Evolutionary conservation across 2,329 filamentous ascomycete genomes (phyloP).

Genomic region (Cladophialophora yegresii): DNA sequence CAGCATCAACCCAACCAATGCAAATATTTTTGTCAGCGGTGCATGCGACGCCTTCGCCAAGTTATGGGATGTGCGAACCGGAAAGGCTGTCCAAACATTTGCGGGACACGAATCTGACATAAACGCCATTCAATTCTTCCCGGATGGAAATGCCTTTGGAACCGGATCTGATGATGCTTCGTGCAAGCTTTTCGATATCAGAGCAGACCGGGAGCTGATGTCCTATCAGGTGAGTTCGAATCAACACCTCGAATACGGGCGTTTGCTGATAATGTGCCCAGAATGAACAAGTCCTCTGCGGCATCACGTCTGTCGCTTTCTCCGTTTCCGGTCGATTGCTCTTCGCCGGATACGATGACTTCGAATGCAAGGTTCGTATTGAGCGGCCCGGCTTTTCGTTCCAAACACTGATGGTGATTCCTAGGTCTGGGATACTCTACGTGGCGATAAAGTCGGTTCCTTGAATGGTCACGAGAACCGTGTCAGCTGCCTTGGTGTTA

Average conservation of each 20-base stretch:
- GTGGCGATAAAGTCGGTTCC: slow-evolving; percentile 94
- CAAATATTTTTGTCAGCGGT: slow-evolving; percentile 99
- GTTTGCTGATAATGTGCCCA: slow-evolving; percentile 44
- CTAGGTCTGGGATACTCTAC: slow-evolving; percentile 95
- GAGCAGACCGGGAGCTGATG: slow-evolving; percentile 80
- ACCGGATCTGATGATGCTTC: slow-evolving; percentile 97
- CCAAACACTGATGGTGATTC: slow-evolving; percentile 36
- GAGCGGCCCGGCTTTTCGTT: neutral
- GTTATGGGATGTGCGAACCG: slow-evolving; percentile 96
- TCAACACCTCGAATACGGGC: neutral
- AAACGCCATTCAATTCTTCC: slow-evolving; percentile 99
- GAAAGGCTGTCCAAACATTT: slow-evolving; percentile 98
- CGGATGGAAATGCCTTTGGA: slow-evolving; percentile 96
- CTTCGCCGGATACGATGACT: slow-evolving; percentile 98
- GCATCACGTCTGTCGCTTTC: slow-evolving; percentile 96
- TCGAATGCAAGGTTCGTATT: slow-evolving; percentile 91
- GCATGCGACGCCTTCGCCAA: slow-evolving; percentile 98
- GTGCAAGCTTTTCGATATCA: slow-evolving; percentile 95
- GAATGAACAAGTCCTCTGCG: slow-evolving; percentile 96
- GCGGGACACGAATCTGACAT: slow-evolving; percentile 98
- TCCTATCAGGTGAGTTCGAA: slow-evolving; percentile 61
- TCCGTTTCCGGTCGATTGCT: slow-evolving; percentile 93
- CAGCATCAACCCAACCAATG: slow-evolving; percentile 98
- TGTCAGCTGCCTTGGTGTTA: slow-evolving; percentile 96
- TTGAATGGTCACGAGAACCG: slow-evolving; percentile 97